Base-by-base conservation (phyloP, 352 stramenopile species). In the Pseudoperonospora humuli region DNA sequence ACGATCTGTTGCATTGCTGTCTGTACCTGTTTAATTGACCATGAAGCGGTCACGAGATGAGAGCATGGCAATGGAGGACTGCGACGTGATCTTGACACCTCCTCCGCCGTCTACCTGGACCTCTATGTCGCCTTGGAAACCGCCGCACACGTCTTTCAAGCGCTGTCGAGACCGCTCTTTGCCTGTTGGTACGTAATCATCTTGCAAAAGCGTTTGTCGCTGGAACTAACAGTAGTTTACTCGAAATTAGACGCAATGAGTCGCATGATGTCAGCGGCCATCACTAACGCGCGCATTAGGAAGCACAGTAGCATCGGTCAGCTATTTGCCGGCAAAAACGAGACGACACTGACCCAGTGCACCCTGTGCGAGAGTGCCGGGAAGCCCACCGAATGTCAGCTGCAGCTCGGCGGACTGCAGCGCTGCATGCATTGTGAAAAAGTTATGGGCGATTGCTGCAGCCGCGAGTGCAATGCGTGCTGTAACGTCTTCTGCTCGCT, bases 241-340 rank as follows among this genome's bases (percentile, higher is more conserved):
- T 31, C 25, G 20, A 25, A 18, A 25, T 32, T n/a, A 89, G 76
- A 89, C 47, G 76, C 74, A 15, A 59, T 85, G 58, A 89, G 67
- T 39, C 72, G 71, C 23, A 67, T 89, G 54, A 89, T 89, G 76
- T 80, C 72, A 7, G 74, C 74, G 5, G 76, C 76, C 24, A 63
- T 76, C 48, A 85, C 75, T 25, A 77, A 53, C 26, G 68, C 75
- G 58, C 73, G 75, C 23, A 73, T 86, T 60, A 84, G 80, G 53
- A 84, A 79, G 53, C 63, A 74, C 50, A 67, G 70, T 32, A 52
- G 18, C 49, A 52, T 70, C n/a, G 39, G 47, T 21, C 56, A 75
- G 47, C 43, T 84, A 39, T 78, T 79, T 39, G 54, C 50, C 10
- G 54, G n/a, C 45, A n/a, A 34, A 11, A 29, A 10, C 10, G 38